Percentiles rank a stretch among this genome's conserved stretches.
phyloP scores from a whole-genome alignment of 2,329 filamentous ascomycete genomes.

The Arthrinium puccinioides region DNA sequence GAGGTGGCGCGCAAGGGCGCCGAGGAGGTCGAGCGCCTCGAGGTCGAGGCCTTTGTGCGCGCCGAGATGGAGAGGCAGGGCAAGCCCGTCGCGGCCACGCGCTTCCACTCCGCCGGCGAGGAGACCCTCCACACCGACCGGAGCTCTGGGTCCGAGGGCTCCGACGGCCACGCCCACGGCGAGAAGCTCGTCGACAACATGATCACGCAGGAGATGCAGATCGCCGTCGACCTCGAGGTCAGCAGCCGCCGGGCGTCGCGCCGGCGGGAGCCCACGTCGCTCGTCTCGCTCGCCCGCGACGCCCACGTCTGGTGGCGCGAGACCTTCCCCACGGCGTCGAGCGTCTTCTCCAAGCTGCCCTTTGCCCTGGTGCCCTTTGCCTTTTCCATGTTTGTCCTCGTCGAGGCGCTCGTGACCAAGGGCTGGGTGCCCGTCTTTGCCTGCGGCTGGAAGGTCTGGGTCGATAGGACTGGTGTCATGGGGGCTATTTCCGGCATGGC shows the following conservation, averaged over 20 bases:
- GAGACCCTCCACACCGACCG: no score
- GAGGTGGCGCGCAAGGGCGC: slow-evolving; percentile 51
- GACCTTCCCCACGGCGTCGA: slow-evolving; percentile 63
- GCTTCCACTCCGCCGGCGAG: no score
- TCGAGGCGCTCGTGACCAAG: slow-evolving; percentile 64
- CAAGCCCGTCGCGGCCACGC: no score
- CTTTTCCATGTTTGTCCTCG: slow-evolving; percentile 68
- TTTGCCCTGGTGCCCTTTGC: slow-evolving; percentile 64
- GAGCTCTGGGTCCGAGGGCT: no score
- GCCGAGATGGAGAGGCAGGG: no score
- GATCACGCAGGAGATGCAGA: background rate
- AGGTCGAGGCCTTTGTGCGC: slow-evolving; percentile 26
- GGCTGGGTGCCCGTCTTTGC: slow-evolving; percentile 71
- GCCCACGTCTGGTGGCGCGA: slow-evolving; percentile 53
- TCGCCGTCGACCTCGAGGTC: background rate
- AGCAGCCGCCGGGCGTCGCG: background rate
- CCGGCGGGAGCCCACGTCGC: slow-evolving; percentile 33
- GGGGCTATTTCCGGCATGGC: slow-evolving; percentile 67
- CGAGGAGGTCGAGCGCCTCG: slow-evolving; percentile 34
- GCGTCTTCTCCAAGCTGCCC: slow-evolving; percentile 59
- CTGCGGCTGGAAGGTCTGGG: slow-evolving; percentile 68
- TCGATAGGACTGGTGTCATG: slow-evolving; percentile 58
- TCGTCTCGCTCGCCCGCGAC: slow-evolving; percentile 41
- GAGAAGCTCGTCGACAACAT: background rate
- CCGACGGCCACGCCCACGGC: background rate